A percentile compares a stretch with the other conserved stretches of the same genome.
Conservation (phyloP, 768 basidiomycete genomes). For the Pulveroboletus sp. region DNA sequence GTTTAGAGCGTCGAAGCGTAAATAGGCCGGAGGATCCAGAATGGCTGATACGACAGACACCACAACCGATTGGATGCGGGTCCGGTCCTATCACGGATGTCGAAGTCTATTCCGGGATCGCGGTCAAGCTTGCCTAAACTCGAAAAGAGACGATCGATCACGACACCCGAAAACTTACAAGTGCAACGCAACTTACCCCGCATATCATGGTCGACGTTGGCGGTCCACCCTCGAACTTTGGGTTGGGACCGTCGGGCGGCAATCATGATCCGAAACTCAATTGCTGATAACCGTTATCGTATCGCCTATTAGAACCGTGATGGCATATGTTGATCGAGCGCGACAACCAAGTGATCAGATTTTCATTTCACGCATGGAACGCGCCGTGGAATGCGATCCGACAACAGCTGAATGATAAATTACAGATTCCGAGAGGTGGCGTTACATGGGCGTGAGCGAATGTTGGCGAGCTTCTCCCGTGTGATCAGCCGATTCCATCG, state of each 20-base stretch:
- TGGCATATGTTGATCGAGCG: background rate
- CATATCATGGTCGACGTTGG: too few relatives aligned
- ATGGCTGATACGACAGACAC: background rate
- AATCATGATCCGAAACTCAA: background rate
- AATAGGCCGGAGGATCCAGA: background rate
- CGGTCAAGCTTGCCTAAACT: background rate
- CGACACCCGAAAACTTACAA: background rate
- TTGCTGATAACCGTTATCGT: background rate
- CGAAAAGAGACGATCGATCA: background rate
- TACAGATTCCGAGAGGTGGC: background rate
- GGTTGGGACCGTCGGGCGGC: too few relatives aligned
- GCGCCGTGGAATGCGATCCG: background rate
- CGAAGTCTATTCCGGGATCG: background rate
- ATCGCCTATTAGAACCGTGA: background rate
- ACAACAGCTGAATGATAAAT: background rate
- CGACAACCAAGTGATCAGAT: background rate
- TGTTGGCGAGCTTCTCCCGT: background rate
- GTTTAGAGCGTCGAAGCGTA: background rate
- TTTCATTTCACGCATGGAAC: background rate
- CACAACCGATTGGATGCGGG: too few relatives aligned
- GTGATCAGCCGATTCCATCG: constrained; percentile 11
- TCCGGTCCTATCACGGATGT: background rate
- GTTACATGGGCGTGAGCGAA: background rate
- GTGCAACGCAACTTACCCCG: background rate
- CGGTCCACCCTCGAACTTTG: background rate